phyloP scores from a whole-genome alignment of 192 early-diverging fungal species.

The Helicostylum pulchrum region DNA sequence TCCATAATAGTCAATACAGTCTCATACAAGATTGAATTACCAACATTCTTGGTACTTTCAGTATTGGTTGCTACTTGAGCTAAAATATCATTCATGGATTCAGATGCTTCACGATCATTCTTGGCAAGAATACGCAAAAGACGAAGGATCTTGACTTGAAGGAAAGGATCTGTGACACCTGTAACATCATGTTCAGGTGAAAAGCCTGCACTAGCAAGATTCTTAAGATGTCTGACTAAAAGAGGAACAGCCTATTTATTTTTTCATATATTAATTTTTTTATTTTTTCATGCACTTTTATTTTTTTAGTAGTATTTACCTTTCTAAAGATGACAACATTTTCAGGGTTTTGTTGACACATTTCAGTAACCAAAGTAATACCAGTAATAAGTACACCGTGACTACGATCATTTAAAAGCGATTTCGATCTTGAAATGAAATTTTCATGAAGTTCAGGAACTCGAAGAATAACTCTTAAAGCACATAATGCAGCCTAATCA shows the following conservation, averaged over 20 bases:
- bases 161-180: conserved; percentile 95
- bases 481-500: conserved; percentile 83
- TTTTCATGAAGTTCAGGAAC: conserved; percentile 90
- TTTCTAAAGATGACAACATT: conserved; percentile 70
- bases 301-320: conserved; percentile 38
- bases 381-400: conserved; percentile 94
- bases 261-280: not conserved
- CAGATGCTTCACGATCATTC: conserved; percentile 75
- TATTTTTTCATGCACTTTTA: too few species aligned
- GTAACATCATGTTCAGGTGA: conserved; percentile 95
- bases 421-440: conserved; percentile 71
- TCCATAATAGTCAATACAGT: conserved; percentile 96
- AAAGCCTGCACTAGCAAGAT: conserved; percentile 79
- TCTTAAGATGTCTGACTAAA: conserved; percentile 85
- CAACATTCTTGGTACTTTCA: conserved; percentile 93
- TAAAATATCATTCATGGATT: conserved; percentile 95
- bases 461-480: conserved; percentile 86
- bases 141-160: conserved; percentile 91
- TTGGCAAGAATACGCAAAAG: conserved; percentile 86
- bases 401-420: conserved; percentile 86
- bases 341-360: conserved; percentile 73
- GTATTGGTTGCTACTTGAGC: conserved; percentile 96
- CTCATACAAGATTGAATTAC: conserved; percentile 97
- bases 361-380: conserved; percentile 84
- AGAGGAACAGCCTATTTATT: conserved; percentile 65